phyloP scores from a whole-genome alignment of 2,329 filamentous ascomycete genomes.

The Leptographium flavum region DNA sequence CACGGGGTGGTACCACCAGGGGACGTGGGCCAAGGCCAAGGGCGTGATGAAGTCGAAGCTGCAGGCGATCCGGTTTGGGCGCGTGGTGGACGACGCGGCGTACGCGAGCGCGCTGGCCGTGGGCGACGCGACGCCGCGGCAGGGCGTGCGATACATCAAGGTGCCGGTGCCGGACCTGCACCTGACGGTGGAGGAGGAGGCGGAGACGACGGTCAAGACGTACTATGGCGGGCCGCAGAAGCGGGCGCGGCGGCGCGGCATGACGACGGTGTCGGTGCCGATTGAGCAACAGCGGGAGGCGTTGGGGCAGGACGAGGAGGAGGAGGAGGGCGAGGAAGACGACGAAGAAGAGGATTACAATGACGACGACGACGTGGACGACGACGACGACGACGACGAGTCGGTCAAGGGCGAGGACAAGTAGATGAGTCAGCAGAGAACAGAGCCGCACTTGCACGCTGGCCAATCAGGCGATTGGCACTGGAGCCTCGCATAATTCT shows the following conservation, averaged over 20 bases:
- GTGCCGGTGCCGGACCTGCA: constrained; percentile 25
- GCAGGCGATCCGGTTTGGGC: constrained; percentile 45
- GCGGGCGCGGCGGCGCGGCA: constrained; percentile 7
- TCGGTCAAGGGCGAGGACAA: background rate
- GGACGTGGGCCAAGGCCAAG: constrained; percentile 70
- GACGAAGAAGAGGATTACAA: constrained; percentile 6
- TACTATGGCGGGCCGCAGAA: constrained; percentile 9
- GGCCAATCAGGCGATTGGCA: no score
- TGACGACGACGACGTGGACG: constrained; percentile 4
- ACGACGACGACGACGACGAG: constrained; percentile 1
- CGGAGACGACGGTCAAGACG: constrained; percentile 6
- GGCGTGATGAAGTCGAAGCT: constrained; percentile 83
- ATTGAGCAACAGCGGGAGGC: constrained; percentile 2
- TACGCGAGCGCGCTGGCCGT: constrained; percentile 28
- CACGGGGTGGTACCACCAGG: constrained; percentile 76
- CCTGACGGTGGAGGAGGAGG: constrained; percentile 21
- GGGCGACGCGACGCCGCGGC: constrained; percentile 19
- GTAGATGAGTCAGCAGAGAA: no score
- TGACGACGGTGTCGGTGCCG: constrained; percentile 9
- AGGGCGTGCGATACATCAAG: constrained; percentile 17
- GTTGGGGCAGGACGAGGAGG: background rate
- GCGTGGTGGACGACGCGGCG: constrained; percentile 32
- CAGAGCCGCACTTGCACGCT: no score
- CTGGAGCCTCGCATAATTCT: no score
- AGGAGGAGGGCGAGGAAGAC: constrained; percentile 3